Percentiles rank a stretch among this genome's conserved stretches.
Evolutionary conservation across 1,139 yeast species (phyloP).

Genomic region (Ogataea hybrid): DNA sequence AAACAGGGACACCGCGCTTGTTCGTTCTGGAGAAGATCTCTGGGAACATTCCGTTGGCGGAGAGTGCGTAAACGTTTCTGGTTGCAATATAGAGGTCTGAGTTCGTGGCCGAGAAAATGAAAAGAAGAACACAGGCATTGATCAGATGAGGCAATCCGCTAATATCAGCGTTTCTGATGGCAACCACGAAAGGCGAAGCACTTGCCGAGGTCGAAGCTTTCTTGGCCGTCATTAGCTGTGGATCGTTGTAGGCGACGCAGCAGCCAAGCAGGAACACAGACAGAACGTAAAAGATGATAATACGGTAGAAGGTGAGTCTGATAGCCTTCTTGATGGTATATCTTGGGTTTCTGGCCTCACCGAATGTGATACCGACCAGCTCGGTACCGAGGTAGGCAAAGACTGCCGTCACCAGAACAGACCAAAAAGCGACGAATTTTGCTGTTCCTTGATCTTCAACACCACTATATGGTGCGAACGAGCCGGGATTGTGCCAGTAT

Average conservation of each 20-base stretch:
- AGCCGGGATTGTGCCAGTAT: conserved; percentile 68
- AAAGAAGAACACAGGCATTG: conserved; percentile 63
- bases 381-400: conserved; percentile 76
- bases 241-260: conserved; percentile 73
- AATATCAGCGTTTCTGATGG: conserved; percentile 61
- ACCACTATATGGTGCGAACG: conserved; percentile 46
- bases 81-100: conserved; percentile 71
- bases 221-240: conserved; percentile 43
- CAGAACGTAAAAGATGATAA: conserved; percentile 62
- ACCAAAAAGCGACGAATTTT: conserved; percentile 63
- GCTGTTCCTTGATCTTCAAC: conserved; percentile 39
- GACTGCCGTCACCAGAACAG: conserved; percentile 70
- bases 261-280: conserved; percentile 73
- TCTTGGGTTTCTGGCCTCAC: conserved; percentile 77
- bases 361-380: conserved; percentile 71
- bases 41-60: conserved; percentile 66
- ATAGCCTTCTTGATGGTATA: conserved; percentile 74
- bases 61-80: conserved; percentile 59
- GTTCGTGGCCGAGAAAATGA: conserved; percentile 69
- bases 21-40: conserved; percentile 59
- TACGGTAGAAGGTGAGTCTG: conserved; percentile 69
- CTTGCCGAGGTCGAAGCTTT: conserved; percentile 58
- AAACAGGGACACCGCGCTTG: conserved; percentile 64
- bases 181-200: conserved; percentile 77
- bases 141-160: conserved; percentile 60